These are phyloP conservation scores for Backusella macrospora DNA, from an alignment of 192 early-diverging fungal genomes.

Conservation along the genomic window DNA sequence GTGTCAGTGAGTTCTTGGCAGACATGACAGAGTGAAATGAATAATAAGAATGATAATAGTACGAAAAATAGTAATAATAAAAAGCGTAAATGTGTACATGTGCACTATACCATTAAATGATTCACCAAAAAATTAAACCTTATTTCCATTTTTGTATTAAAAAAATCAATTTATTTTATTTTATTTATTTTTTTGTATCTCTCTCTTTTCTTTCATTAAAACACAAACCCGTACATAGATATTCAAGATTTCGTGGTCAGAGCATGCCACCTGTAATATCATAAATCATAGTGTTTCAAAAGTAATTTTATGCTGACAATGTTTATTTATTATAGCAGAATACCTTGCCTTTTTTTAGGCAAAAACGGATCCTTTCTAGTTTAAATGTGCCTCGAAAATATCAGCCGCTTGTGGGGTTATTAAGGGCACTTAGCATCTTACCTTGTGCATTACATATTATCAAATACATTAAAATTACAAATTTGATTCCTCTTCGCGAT, in stretches of 20 bases:
- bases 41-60: background rate
- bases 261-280: constrained; percentile 11
- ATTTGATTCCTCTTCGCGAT: constrained; percentile 32
- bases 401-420: constrained; percentile 2
- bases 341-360: constrained; percentile 21
- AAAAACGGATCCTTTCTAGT: constrained; percentile 18
- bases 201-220: background rate
- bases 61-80: background rate
- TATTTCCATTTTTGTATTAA: constrained; percentile 6
- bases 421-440: constrained; percentile 40
- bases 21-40: constrained; percentile 25
- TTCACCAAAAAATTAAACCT: background rate
- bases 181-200: background rate
- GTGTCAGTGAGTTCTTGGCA: constrained; percentile 30
- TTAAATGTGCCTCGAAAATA: constrained; percentile 20
- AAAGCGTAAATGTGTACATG: background rate
- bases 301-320: background rate
- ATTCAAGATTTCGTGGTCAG: constrained; percentile 4
- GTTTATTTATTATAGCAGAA: background rate
- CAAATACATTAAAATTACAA: constrained; percentile 29
- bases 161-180: constrained; percentile 8
- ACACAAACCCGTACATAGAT: background rate
- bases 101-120: no score
- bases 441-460: constrained; percentile 38
- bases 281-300: background rate